Base-by-base conservation (phyloP, 345 rosid genomes). In the Salix purpurea region DNA sequence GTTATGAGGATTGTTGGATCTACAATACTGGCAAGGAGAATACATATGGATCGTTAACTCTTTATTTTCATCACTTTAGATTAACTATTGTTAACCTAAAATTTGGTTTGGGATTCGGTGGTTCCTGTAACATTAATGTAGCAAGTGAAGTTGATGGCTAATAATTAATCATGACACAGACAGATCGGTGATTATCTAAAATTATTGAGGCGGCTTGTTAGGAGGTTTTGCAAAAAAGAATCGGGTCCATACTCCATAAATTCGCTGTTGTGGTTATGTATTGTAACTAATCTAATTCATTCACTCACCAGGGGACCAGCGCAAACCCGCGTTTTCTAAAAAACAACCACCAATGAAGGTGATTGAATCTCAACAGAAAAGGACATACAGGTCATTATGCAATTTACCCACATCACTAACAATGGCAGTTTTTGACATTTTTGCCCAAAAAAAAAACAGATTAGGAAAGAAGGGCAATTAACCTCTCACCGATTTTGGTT, bases 1-100 rank as follows among this genome's bases (percentile, higher is more conserved):
- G 77, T 81, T 87, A 28, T 76, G 79, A 2, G 70, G 44, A 78
- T 86, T 87, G 83, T 66, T 90, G 48, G 86, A 65, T 39, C 93
- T 88, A 76, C 85, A 87, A 78, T 77, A 89, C 99, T 92, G 93
- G 86, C 81, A 2, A 62, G 56, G 39, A 68, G 56, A 67, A 72
- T 19, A 54, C 26, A 24, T 15, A 13, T n/a, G 44, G 37, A 19
- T 50, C 2, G 1, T 12, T 1, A 69, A 64, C 39, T 70, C 34
- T 34, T 7, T 18, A 18, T 15, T 19, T 13, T 5, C 9, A 46
- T 7, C 8, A 5, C 4, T 23, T 48, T 7, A 2, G 24, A 8
- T 16, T 5, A 50, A 19, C 7, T 52, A 52, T 19, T 52, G 50
- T 52, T 52, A 6, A n/a, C 28, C 64, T 58, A 23, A 58, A 23